Evolutionary conservation across 2,329 filamentous ascomycete genomes (phyloP), one percentile per base, ranked within the genome.

Genomic region (Davidsoniella neocaledoniae): DNA sequence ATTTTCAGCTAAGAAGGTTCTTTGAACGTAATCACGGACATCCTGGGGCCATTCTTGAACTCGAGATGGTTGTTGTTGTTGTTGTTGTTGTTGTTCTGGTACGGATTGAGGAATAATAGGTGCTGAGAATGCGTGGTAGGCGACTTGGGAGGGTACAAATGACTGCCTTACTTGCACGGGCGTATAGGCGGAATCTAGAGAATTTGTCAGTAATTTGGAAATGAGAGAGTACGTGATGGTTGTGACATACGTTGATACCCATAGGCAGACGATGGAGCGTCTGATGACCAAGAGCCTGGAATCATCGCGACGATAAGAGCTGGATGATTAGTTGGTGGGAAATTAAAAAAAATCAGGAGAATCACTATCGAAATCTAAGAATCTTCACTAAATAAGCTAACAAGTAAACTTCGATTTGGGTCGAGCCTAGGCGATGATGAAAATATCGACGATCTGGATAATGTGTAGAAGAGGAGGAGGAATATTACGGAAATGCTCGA

Each of bases 11-110:
- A 84, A 78, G 62, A 96, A 96, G 23, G 87, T 88, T 60, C 87
- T 80, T 59, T 87, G 82, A 29, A 96, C 90, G 66, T 95, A 96
- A 56, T 74, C 71, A 58, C 87, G 83, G 53, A 96, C 86, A n/a
- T 81, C 76, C 41, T 76, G 69, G 29, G 87, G 81, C 81, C 86
- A 96, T 57, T 83, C 77, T 68, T 82, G 85, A 44, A 60, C 54
- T 51, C 58, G 58, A 52, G 54, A 50, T 12, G 44, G 16, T 21
- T 47, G 41, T 23, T 23, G 21, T 23, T 23, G 21, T 51, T 58
- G 19, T 21, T 21, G 19, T 21, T 21, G 21, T 23, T 23, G 21
- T 51, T 58, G 57, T 50, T 57, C 54, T 45, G 54, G 57, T 52
- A 56, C 57, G n/a, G 48, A 29, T n/a, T 9, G 38, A 29, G 43